Conservation (phyloP, 139 green algal species). For the Micromonas pusilla region DNA sequence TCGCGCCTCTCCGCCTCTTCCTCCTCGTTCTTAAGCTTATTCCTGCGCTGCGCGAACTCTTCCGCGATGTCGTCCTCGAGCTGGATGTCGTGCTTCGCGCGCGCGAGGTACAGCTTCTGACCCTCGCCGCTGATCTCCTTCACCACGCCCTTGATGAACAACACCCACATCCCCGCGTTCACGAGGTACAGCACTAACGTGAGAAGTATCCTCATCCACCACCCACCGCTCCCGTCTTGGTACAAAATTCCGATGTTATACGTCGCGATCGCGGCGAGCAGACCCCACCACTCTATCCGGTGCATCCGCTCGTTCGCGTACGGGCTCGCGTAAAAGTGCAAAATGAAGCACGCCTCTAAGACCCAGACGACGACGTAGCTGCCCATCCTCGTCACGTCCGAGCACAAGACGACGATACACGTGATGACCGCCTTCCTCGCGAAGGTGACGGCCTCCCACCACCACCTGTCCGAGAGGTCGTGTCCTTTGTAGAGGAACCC, state of each 20-base stretch:
- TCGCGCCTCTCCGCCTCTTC: neutral
- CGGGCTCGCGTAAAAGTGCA: neutral
- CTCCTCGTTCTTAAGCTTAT: neutral
- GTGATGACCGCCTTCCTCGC: neutral
- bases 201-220: neutral
- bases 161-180: neutral
- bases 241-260: neutral
- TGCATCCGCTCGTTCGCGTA: neutral
- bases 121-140: neutral
- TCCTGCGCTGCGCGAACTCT: slow-evolving; percentile 27
- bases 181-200: neutral
- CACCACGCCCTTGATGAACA: neutral
- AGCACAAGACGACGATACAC: neutral
- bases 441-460: neutral
- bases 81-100: slow-evolving; percentile 36
- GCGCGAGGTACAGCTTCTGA: neutral
- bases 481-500: neutral
- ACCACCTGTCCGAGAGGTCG: neutral
- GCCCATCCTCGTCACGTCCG: neutral
- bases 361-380: neutral
- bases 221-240: neutral
- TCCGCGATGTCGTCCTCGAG: slow-evolving; percentile 37
- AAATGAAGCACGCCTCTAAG: neutral
- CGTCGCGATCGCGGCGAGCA: neutral
- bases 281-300: neutral